Conservation (phyloP, 768 basidiomycete genomes). For the Lentinus tigrinus region DNA sequence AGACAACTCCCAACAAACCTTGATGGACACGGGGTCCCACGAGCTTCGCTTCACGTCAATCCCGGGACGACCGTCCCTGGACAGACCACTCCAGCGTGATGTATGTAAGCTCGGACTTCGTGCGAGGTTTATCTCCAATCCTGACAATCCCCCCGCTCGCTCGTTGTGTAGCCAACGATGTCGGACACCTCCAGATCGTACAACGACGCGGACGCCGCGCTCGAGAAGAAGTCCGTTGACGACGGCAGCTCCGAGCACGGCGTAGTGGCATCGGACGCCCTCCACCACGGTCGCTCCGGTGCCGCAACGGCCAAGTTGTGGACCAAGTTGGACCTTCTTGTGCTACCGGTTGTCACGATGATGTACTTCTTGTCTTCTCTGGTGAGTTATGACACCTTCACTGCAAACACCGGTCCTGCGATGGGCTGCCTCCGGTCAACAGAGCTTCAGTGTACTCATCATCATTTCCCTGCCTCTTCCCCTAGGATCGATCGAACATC, state of each 20-base stretch:
- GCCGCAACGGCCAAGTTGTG: not conserved
- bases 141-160: too few species aligned
- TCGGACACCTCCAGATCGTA: too few species aligned
- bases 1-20: too few species aligned
- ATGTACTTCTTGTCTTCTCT: slow-evolving; percentile 13
- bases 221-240: not conserved
- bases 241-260: not conserved
- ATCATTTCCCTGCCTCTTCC: not conserved
- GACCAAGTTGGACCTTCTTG: slow-evolving; percentile 9
- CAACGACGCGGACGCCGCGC: too few species aligned
- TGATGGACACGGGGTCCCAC: too few species aligned
- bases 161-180: too few species aligned
- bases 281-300: not conserved
- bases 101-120: too few species aligned
- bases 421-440: not conserved
- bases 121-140: too few species aligned
- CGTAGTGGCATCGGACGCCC: not conserved
- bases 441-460: not conserved
- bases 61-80: too few species aligned
- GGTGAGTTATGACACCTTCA: not conserved
- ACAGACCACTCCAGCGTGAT: too few species aligned
- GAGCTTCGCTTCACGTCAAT: too few species aligned
- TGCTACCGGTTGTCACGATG: slow-evolving; percentile 8
- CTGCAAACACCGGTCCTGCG: not conserved
- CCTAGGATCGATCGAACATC: slow-evolving; percentile 20